phyloP scores from a whole-genome alignment of 805 yeast species.

The Candida dendrica region DNA sequence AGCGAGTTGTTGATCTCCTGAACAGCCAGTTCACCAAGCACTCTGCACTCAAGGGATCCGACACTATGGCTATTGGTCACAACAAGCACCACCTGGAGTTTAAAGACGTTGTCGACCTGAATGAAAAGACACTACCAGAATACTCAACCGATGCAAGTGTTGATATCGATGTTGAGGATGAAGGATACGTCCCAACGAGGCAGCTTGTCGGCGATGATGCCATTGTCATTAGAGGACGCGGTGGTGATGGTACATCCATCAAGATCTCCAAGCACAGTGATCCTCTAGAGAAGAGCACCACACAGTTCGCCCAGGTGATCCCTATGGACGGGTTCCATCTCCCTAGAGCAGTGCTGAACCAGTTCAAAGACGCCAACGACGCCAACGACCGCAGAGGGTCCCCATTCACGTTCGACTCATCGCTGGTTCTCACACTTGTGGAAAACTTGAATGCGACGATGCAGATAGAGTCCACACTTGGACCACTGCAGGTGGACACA shows the following conservation, averaged over 20 bases:
- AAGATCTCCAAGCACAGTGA: slow-evolving; percentile 6
- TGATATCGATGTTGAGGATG: slow-evolving; percentile 13
- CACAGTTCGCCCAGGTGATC: slow-evolving; percentile 35
- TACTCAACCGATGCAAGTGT: slow-evolving; percentile 1
- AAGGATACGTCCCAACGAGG: slow-evolving; percentile 10
- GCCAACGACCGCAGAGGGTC: slow-evolving; percentile 74
- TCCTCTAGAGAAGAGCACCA: too few species aligned
- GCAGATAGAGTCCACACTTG: slow-evolving; percentile 2
- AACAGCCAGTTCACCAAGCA: slow-evolving; percentile 16
- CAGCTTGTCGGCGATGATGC: slow-evolving; percentile 3
- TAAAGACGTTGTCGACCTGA: slow-evolving; percentile 1
- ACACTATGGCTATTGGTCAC: too few species aligned
- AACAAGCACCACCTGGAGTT: slow-evolving; percentile 3
- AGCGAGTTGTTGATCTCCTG: slow-evolving; percentile 33
- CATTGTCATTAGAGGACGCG: slow-evolving; percentile 16
- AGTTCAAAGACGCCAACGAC: slow-evolving; percentile 44
- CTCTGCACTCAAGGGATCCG: not conserved
- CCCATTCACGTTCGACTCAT: slow-evolving; percentile 72
- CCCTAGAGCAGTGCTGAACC: slow-evolving; percentile 39
- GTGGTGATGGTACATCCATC: slow-evolving; percentile 18
- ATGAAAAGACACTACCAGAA: slow-evolving; percentile 6
- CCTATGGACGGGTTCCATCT: slow-evolving; percentile 79
- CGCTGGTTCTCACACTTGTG: slow-evolving; percentile 7
- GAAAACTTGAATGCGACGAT: slow-evolving; percentile 10
- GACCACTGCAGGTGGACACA: slow-evolving; percentile 6